Evolutionary conservation across 2,329 filamentous ascomycete genomes (phyloP).

Genomic region (Diaporthe sp.): DNA sequence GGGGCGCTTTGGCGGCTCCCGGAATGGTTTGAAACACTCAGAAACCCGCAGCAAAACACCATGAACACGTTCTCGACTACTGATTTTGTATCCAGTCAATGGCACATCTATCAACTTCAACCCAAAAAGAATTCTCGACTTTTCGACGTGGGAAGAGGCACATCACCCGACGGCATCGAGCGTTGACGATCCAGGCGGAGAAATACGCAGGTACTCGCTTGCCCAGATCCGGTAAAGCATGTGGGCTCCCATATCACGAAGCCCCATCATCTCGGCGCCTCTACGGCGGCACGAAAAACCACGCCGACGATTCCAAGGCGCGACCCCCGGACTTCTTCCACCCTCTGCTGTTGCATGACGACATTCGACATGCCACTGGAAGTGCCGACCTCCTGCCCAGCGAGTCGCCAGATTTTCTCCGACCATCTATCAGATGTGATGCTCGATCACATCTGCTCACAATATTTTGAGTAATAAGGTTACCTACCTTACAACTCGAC

Average conservation of each 20-base stretch:
- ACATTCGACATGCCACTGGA: slow-evolving; percentile 23
- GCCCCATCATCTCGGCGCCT: slow-evolving; percentile 29
- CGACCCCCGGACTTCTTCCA: slow-evolving; percentile 27
- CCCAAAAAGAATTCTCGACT: not conserved
- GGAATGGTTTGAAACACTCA: slow-evolving; percentile 2
- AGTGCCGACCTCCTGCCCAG: not conserved
- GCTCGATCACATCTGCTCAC: slow-evolving; percentile 8
- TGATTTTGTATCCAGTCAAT: not conserved
- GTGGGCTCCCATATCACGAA: slow-evolving; percentile 20
- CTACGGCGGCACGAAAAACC: slow-evolving; percentile 29
- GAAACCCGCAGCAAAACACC: slow-evolving; percentile 1
- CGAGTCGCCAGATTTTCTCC: slow-evolving; percentile 6
- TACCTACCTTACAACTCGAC: not conserved
- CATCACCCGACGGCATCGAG: not conserved
- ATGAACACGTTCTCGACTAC: not conserved
- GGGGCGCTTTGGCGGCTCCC: not conserved
- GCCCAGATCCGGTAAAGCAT: slow-evolving; percentile 12
- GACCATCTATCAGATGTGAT: slow-evolving; percentile 22
- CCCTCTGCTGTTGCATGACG: slow-evolving; percentile 31
- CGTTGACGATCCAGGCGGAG: slow-evolving; percentile 10
- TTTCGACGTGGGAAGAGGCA: not conserved
- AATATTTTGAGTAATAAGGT: not conserved
- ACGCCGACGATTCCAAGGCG: slow-evolving; percentile 23
- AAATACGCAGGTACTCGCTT: slow-evolving; percentile 25
- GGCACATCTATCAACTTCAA: not conserved